Evolutionary conservation across 192 early-diverging fungal genomes (phyloP).

Genomic region (Backusella mclennaniae): DNA sequence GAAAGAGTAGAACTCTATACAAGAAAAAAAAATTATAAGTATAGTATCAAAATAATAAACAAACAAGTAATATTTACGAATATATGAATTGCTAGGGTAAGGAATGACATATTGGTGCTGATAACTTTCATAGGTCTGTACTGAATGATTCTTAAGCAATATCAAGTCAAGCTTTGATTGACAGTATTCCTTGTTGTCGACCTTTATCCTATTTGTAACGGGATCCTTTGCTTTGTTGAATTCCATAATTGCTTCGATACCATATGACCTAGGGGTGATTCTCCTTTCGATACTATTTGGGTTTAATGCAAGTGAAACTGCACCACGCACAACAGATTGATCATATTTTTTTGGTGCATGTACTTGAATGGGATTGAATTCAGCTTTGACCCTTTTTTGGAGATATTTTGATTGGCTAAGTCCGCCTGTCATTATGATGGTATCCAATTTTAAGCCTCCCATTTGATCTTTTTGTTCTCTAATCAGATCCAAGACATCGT

Average conservation of each 20-base stretch:
- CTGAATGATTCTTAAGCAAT: not conserved
- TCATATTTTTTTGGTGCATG: constrained; percentile 41
- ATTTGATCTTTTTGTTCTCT: constrained; percentile 41
- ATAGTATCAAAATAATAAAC: not conserved
- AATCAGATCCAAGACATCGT: constrained; percentile 44
- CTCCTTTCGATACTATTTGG: constrained; percentile 22
- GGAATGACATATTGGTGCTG: not conserved
- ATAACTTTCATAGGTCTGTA: not conserved
- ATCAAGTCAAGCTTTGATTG: not conserved
- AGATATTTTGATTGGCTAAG: constrained; percentile 56
- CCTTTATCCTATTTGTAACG: not conserved
- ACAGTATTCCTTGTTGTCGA: not conserved
- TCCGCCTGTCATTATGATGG: constrained; percentile 50
- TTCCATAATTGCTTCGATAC: not conserved
- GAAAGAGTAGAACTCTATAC: not conserved
- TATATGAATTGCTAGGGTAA: constrained; percentile 5
- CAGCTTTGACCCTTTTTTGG: constrained; percentile 35
- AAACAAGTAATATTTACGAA: not conserved
- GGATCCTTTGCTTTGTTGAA: constrained; percentile 3
- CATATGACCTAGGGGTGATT: constrained; percentile 3
- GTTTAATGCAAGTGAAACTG: constrained; percentile 41
- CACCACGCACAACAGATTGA: constrained; percentile 49
- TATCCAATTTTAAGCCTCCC: constrained; percentile 23
- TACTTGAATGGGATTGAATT: constrained; percentile 31
- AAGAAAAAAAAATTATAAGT: not conserved